Conservation (phyloP, 2,329 filamentous ascomycete species). For the Metarhizium brunneum region DNA sequence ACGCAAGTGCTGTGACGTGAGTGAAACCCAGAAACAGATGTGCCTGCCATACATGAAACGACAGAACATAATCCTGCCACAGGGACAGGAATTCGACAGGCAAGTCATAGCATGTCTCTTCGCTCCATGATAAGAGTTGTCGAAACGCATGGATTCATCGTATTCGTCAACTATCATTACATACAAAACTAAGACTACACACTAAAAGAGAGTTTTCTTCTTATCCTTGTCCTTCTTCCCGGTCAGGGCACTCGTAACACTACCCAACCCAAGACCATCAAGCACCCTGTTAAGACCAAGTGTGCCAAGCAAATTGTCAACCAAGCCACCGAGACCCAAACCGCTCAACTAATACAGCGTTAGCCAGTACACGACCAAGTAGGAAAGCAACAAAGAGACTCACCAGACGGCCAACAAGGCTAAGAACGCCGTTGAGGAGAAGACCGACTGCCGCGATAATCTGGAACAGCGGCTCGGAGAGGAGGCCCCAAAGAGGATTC, state of each 20-base stretch:
- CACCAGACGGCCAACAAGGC: constrained; percentile 68
- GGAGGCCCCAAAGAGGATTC: constrained; percentile 77
- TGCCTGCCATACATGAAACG: too few relatives aligned
- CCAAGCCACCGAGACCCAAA: constrained; percentile 71
- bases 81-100: too few relatives aligned
- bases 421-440: constrained; percentile 72
- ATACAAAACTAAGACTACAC: neutral
- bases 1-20: too few relatives aligned
- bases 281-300: constrained; percentile 69
- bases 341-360: constrained; percentile 47
- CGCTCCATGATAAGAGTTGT: too few relatives aligned
- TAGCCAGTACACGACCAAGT: constrained; percentile 6
- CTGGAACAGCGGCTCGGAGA: constrained; percentile 82
- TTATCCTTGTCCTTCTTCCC: constrained; percentile 31
- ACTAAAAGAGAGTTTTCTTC: neutral
- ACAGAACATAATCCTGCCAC: too few relatives aligned
- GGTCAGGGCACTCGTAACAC: constrained; percentile 31
- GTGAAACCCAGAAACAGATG: too few relatives aligned
- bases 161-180: too few relatives aligned
- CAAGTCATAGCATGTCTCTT: too few relatives aligned
- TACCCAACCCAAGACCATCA: constrained; percentile 58
- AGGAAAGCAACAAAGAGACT: constrained; percentile 11
- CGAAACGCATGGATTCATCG: too few relatives aligned
- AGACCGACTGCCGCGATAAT: constrained; percentile 85
- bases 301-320: constrained; percentile 70